Evolutionary conservation across 768 basidiomycete genomes (phyloP).

Genomic region (Stropharia rugosoannulata): DNA sequence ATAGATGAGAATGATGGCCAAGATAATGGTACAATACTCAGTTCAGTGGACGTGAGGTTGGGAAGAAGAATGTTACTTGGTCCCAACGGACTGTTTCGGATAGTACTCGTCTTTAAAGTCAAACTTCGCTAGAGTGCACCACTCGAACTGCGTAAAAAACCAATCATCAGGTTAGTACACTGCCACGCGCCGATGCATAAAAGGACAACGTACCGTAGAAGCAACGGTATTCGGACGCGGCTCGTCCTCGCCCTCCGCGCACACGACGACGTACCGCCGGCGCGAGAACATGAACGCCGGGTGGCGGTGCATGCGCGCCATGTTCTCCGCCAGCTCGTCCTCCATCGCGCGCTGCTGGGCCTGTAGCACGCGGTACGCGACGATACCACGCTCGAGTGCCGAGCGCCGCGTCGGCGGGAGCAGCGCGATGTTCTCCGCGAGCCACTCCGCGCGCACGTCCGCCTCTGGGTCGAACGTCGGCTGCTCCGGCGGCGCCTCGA

Average conservation of each 20-base stretch:
- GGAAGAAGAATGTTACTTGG: not conserved
- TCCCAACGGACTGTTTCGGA: constrained; percentile 18
- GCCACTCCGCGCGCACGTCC: constrained; percentile 34
- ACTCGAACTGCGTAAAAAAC: constrained; percentile 49
- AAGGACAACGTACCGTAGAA: not conserved
- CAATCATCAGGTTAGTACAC: not conserved
- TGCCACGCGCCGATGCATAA: not conserved
- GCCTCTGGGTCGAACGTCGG: constrained; percentile 15
- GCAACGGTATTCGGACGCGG: not conserved
- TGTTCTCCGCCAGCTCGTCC: constrained; percentile 44
- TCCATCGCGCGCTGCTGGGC: constrained; percentile 32
- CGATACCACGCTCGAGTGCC: constrained; percentile 43
- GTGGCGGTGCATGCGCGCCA: constrained; percentile 57
- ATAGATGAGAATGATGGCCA: no score
- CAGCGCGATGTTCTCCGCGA: constrained; percentile 31
- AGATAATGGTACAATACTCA: no score
- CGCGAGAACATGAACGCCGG: constrained; percentile 60
- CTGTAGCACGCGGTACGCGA: constrained; percentile 31
- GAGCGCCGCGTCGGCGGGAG: constrained; percentile 32
- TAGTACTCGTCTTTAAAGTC: constrained; percentile 62
- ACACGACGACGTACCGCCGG: constrained; percentile 66
- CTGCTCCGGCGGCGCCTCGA: constrained; percentile 46
- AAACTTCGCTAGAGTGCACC: constrained; percentile 43
- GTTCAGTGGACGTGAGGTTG: no score
- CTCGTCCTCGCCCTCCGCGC: constrained; percentile 29